Evolutionary conservation across 257 asterid genomes (phyloP).

Genomic region (Capsicum baccatum): DNA sequence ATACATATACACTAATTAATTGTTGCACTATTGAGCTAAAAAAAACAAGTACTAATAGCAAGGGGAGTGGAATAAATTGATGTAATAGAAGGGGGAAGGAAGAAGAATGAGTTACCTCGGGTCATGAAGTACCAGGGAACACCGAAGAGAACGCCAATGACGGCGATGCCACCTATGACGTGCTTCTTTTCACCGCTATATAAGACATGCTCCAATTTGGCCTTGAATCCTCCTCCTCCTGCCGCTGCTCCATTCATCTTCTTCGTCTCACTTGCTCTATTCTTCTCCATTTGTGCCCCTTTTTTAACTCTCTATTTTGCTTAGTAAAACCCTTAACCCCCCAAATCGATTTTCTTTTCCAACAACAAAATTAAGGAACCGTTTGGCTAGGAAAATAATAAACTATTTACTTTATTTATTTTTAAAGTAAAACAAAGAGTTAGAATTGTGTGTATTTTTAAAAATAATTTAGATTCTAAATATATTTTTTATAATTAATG

Average conservation of each 20-base stretch:
- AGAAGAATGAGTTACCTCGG: conserved; percentile 52
- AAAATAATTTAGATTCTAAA: too few relatives aligned
- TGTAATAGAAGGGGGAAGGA: neutral
- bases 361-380: too few relatives aligned
- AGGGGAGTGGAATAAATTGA: too few relatives aligned
- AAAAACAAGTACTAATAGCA: too few relatives aligned
- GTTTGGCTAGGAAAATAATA: too few relatives aligned
- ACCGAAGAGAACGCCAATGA: conserved; percentile 66
- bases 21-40: too few relatives aligned
- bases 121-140: conserved; percentile 90
- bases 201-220: conserved; percentile 59
- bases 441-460: too few relatives aligned
- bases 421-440: too few relatives aligned
- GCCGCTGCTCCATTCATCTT: conserved; percentile 34
- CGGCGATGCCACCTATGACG: conserved; percentile 78
- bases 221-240: conserved; percentile 64
- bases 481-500: too few relatives aligned
- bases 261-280: conserved; percentile 59
- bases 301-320: neutral
- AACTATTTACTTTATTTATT: too few relatives aligned
- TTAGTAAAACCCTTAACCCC: conserved; percentile 30
- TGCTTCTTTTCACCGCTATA: conserved; percentile 94
- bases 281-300: conserved; percentile 11
- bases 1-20: neutral
- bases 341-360: neutral